These are phyloP conservation scores for Nitzschia inconspicua DNA, from an alignment of 108 stramenopile genomes.

Conservation along the genomic window DNA sequence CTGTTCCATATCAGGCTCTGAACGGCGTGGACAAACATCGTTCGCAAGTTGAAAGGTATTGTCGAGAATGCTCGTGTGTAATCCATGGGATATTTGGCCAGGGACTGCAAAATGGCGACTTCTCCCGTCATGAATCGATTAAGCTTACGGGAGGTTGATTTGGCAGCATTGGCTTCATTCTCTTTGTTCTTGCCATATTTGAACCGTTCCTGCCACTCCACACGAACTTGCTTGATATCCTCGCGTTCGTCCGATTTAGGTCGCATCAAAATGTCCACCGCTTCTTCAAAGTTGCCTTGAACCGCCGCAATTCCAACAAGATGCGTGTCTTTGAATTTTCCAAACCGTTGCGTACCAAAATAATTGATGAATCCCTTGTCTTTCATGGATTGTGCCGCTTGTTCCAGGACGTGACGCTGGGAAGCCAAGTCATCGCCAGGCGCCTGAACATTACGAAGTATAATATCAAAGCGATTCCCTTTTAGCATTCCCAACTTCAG, in stretches of 20 bases:
- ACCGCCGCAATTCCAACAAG: constrained; percentile 73
- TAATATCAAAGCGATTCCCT: constrained; percentile 89
- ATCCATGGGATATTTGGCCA: constrained; percentile 65
- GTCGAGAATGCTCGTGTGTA: constrained; percentile 78
- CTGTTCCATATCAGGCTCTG: constrained; percentile 68
- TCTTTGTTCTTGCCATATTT: constrained; percentile 37
- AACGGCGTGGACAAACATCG: constrained; percentile 87
- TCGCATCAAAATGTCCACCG: constrained; percentile 80
- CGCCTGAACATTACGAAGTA: constrained; percentile 65
- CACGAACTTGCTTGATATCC: constrained; percentile 46
- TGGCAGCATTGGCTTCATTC: constrained; percentile 60
- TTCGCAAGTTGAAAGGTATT: constrained; percentile 76
- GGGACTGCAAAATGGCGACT: constrained; percentile 52
- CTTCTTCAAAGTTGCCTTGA: constrained; percentile 73
- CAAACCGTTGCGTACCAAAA: constrained; percentile 95
- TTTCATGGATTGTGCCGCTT: constrained; percentile 50
- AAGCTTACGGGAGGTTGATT: constrained; percentile 26
- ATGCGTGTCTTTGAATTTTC: constrained; percentile 84
- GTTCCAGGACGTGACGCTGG: constrained; percentile 28
- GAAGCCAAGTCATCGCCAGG: neutral
- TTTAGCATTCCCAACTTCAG: constrained; percentile 66
- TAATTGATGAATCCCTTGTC: constrained; percentile 88
- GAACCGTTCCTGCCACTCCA: constrained; percentile 69
- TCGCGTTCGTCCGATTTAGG: constrained; percentile 62
- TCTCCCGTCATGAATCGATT: constrained; percentile 77